Evolutionary conservation across 2,329 filamentous ascomycete species (phyloP).

Genomic region (Ascocoryne sarcoides): DNA sequence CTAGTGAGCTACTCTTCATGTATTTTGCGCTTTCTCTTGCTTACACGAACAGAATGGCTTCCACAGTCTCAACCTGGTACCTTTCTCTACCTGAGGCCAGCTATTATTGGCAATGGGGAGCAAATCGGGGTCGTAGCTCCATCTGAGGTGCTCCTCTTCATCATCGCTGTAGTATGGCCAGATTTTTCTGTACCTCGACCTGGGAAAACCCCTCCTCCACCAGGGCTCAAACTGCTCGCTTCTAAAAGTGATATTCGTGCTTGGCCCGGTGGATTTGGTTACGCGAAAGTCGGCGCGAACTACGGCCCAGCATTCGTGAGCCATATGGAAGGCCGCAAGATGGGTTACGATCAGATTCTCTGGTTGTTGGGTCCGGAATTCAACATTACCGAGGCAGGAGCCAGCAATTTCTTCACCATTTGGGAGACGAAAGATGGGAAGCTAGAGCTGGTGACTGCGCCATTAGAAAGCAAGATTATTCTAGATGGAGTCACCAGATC

Average conservation of each 20-base stretch:
- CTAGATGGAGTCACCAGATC: slow-evolving; percentile 77
- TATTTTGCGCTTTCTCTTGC: neutral
- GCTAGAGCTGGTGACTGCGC: slow-evolving; percentile 70
- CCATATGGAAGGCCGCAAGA: slow-evolving; percentile 59
- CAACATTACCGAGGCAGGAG: slow-evolving; percentile 82
- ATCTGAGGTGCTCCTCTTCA: slow-evolving; percentile 73
- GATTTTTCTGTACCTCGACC: slow-evolving; percentile 23
- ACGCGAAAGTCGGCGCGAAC: slow-evolving; percentile 87
- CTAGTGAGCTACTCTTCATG: slow-evolving; percentile 24
- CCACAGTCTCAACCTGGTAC: slow-evolving; percentile 57
- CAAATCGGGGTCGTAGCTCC: slow-evolving; percentile 75
- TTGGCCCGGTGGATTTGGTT: slow-evolving; percentile 89
- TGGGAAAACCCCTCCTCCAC: slow-evolving; percentile 32
- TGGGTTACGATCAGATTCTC: slow-evolving; percentile 79
- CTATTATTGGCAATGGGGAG: slow-evolving; percentile 73
- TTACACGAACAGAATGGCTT: slow-evolving; percentile 53
- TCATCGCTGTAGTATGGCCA: slow-evolving; percentile 58
- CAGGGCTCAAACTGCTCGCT: slow-evolving; percentile 66
- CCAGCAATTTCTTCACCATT: slow-evolving; percentile 84
- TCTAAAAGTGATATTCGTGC: slow-evolving; percentile 75
- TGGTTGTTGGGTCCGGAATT: slow-evolving; percentile 67
- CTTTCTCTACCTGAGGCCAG: slow-evolving; percentile 80
- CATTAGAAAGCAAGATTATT: slow-evolving; percentile 73
- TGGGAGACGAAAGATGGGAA: slow-evolving; percentile 59
- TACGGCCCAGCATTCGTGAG: slow-evolving; percentile 78